Conservation (phyloP, 352 stramenopile genomes). For the Globisporangium polare region DNA sequence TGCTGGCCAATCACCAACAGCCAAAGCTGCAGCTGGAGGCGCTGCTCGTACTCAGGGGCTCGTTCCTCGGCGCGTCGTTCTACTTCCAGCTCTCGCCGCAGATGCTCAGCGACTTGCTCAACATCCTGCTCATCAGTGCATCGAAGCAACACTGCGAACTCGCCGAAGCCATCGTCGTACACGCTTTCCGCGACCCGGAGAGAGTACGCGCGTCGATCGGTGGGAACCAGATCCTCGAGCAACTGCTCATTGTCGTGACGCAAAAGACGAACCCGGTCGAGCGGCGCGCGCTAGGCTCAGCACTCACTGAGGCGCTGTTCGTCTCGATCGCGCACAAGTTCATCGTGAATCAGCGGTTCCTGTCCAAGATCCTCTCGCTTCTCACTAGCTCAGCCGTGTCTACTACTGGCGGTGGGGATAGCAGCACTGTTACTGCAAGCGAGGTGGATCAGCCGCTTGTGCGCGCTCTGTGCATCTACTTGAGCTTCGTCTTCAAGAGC, state of each 20-base stretch:
- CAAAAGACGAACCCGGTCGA: slow-evolving; percentile 28
- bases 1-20: slow-evolving; percentile 36
- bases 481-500: slow-evolving; percentile 42
- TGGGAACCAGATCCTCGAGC: slow-evolving; percentile 61
- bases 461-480: slow-evolving; percentile 45
- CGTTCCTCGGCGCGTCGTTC: slow-evolving; percentile 21
- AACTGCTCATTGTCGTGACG: slow-evolving; percentile 61
- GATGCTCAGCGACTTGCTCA: slow-evolving; percentile 59
- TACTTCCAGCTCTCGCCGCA: slow-evolving; percentile 50
- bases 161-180: slow-evolving; percentile 45
- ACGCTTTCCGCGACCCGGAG: slow-evolving; percentile 39
- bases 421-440: background rate
- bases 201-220: slow-evolving; percentile 40
- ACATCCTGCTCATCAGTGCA: slow-evolving; percentile 52
- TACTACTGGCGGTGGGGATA: background rate
- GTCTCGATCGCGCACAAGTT: slow-evolving; percentile 39
- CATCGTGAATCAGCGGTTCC: slow-evolving; percentile 51
- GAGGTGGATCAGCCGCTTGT: slow-evolving; percentile 27
- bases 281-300: slow-evolving; percentile 27
- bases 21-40: slow-evolving; percentile 39
- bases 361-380: slow-evolving; percentile 45
- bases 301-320: slow-evolving; percentile 49
- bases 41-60: slow-evolving; percentile 35
- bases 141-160: slow-evolving; percentile 32
- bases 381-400: slow-evolving; percentile 11